phyloP scores from a whole-genome alignment of 768 basidiomycete genomes.

The Russula dissimulans region DNA sequence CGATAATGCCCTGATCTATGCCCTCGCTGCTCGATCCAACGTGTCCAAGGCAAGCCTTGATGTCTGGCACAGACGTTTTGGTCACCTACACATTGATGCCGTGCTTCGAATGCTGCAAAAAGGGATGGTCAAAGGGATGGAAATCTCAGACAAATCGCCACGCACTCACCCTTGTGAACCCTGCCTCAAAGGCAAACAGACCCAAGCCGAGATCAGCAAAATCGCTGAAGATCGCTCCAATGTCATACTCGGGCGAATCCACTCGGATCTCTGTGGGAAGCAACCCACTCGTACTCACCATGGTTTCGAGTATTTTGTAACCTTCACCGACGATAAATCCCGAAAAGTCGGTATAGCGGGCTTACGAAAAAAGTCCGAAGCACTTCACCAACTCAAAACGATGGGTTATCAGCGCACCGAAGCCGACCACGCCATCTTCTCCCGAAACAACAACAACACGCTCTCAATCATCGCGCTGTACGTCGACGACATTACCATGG shows the following conservation, averaged over 20 bases:
- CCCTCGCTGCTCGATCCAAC: too few species aligned
- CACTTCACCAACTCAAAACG: background rate
- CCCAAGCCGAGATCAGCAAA: constrained; percentile 10
- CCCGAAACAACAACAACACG: too few species aligned
- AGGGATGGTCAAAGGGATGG: constrained; percentile 4
- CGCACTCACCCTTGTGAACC: constrained; percentile 1
- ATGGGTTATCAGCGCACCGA: too few species aligned
- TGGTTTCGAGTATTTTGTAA: constrained; percentile 19
- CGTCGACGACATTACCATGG: too few species aligned
- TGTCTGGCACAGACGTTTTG: background rate
- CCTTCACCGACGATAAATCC: constrained; percentile 20
- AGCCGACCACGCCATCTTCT: too few species aligned
- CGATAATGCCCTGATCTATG: too few species aligned
- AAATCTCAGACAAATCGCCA: background rate
- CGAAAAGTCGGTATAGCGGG: constrained; percentile 13
- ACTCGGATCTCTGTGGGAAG: constrained; percentile 22
- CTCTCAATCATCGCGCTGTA: too few species aligned
- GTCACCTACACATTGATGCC: too few species aligned
- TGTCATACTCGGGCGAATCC: background rate
- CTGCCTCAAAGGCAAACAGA: constrained; percentile 24
- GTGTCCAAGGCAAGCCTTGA: too few species aligned
- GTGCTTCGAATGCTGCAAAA: background rate
- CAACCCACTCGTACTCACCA: constrained; percentile 6
- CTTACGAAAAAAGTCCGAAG: constrained; percentile 16
- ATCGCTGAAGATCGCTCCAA: background rate